These are phyloP conservation scores for Metschnikowia peoriensis DNA, from an alignment of 805 yeast species.

Conservation along the genomic window DNA sequence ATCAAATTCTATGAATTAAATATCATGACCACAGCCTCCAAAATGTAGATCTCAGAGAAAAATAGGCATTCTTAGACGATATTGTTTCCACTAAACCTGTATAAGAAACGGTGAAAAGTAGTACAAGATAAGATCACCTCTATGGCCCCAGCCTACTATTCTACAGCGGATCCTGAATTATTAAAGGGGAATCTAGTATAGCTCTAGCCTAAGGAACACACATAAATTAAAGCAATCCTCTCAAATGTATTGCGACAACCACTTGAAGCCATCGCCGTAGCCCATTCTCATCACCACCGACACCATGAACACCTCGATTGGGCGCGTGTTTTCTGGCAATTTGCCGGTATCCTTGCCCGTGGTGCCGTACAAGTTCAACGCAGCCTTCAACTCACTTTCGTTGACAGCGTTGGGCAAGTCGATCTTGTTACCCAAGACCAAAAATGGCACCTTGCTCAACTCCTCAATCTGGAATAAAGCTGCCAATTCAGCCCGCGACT, in stretches of 20 bases:
- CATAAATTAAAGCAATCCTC: not conserved
- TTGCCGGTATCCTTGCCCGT: constrained; percentile 79
- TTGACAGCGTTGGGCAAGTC: constrained; percentile 92
- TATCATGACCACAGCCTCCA: no score
- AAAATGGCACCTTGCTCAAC: constrained; percentile 83
- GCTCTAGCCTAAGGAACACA: constrained; percentile 2
- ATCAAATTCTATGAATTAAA: no score
- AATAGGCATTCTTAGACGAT: no score
- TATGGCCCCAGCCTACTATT: not conserved
- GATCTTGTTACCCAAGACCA: constrained; percentile 93
- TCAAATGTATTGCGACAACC: constrained; percentile 94
- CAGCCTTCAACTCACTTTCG: constrained; percentile 90
- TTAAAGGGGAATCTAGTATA: not conserved
- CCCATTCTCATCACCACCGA: constrained; percentile 98
- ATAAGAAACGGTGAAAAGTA: no score
- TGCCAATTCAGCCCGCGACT: constrained; percentile 92
- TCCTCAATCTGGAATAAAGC: constrained; percentile 92
- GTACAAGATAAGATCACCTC: not conserved
- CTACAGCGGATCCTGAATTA: not conserved
- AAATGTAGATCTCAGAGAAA: no score
- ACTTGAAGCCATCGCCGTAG: constrained; percentile 96
- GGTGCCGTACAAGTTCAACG: constrained; percentile 81
- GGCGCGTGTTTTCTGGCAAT: constrained; percentile 73
- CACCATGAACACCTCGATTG: constrained; percentile 96
- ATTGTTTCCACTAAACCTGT: no score